A percentile compares a stretch with the other conserved stretches of the same genome.
phyloP scores from a whole-genome alignment of 1,284 basidiomycete genomes.

The Thecaphora thlaspeos region DNA sequence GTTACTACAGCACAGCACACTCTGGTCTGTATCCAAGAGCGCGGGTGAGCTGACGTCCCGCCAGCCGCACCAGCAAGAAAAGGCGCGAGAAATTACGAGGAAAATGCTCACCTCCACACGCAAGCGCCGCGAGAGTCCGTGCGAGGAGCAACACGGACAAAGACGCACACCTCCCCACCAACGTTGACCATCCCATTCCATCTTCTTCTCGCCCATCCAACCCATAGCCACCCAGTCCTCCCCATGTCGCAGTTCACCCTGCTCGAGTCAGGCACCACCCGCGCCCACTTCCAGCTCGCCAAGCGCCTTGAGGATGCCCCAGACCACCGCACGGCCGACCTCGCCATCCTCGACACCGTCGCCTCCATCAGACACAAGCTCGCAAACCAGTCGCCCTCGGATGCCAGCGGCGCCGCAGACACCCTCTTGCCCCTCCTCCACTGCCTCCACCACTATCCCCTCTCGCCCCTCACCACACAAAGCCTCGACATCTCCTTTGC shows the following conservation, averaged over 20 bases:
- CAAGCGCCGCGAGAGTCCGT: too few species aligned
- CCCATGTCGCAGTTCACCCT: conserved; percentile 9
- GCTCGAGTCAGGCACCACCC: conserved; percentile 35
- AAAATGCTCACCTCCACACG: too few species aligned
- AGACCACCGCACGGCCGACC: conserved; percentile 6
- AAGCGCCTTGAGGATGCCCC: conserved; percentile 25
- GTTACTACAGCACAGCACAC: too few species aligned
- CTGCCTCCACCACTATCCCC: conserved; percentile 20
- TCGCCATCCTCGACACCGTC: conserved; percentile 14
- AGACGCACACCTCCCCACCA: too few species aligned
- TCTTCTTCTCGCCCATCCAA: too few species aligned
- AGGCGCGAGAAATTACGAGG: too few species aligned
- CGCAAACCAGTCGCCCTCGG: background rate
- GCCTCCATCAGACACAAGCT: conserved; percentile 10
- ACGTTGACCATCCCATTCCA: too few species aligned
- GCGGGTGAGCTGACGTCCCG: too few species aligned
- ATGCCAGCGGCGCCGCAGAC: conserved; percentile 12
- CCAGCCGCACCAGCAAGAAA: too few species aligned
- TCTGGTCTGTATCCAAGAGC: too few species aligned
- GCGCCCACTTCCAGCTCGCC: conserved; percentile 35
- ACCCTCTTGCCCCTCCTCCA: conserved; percentile 25
- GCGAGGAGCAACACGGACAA: too few species aligned
- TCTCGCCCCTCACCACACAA: background rate
- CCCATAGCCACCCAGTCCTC: too few species aligned
- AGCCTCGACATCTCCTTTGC: conserved; percentile 21